Evolutionary conservation across 306 rosid genomes (phyloP).

Genomic region (Ziziphus jujuba): DNA sequence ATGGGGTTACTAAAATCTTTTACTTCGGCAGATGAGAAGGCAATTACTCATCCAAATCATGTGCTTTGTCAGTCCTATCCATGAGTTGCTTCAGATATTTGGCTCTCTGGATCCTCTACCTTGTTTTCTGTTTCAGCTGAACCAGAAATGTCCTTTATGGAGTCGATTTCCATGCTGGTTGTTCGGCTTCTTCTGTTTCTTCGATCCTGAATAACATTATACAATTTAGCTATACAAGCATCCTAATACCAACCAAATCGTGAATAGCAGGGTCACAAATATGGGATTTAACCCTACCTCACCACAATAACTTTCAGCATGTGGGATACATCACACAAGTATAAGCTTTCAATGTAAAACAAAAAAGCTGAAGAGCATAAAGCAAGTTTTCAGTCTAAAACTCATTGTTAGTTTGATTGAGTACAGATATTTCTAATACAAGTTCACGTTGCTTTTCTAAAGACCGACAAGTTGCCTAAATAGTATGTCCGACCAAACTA

Average conservation of each 20-base stretch:
- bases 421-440: too few species aligned
- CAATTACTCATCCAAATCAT: conserved; percentile 31
- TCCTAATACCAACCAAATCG: not conserved
- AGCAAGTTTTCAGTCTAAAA: too few species aligned
- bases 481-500: too few species aligned
- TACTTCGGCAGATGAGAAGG: conserved; percentile 24
- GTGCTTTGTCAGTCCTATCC: conserved; percentile 52
- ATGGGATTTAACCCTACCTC: not conserved
- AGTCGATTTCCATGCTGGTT: conserved; percentile 72
- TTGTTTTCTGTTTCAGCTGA: conserved; percentile 45
- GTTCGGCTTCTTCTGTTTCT: conserved; percentile 73
- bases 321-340: too few species aligned
- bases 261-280: conserved; percentile 8
- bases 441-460: too few species aligned
- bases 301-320: too few species aligned
- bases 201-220: conserved; percentile 65
- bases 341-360: too few species aligned
- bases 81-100: conserved; percentile 39
- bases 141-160: conserved; percentile 54
- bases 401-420: too few species aligned
- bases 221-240: conserved; percentile 11
- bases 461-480: too few species aligned
- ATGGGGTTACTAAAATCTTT: conserved; percentile 38
- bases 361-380: too few species aligned
- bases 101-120: conserved; percentile 40